These are phyloP conservation scores for Brettanomyces nanus DNA, from an alignment of 805 yeast genomes.

Conservation along the genomic window DNA sequence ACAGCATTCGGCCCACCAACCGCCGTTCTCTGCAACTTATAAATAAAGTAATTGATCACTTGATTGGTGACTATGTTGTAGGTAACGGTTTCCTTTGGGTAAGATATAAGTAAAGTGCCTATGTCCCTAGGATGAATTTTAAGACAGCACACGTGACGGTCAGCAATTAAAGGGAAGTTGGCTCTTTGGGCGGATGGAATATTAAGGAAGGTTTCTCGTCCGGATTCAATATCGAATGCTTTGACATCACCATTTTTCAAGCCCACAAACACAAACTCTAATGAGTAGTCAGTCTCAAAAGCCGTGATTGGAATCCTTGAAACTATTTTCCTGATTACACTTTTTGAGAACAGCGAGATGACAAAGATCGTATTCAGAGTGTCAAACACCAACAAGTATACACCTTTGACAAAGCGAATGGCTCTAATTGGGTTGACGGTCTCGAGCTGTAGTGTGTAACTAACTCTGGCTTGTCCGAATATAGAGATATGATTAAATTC, in stretches of 20 bases:
- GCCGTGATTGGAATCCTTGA: constrained; percentile 63
- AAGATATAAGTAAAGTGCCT: constrained; percentile 68
- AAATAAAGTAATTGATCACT: constrained; percentile 48
- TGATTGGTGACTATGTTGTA: constrained; percentile 59
- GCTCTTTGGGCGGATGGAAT: constrained; percentile 64
- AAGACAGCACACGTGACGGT: constrained; percentile 49
- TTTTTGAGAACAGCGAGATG: constrained; percentile 58
- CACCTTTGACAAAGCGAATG: constrained; percentile 67
- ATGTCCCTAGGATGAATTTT: constrained; percentile 87
- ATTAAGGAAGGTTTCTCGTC: constrained; percentile 52
- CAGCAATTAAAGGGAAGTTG: constrained; percentile 47
- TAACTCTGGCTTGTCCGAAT: constrained; percentile 78
- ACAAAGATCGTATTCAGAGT: constrained; percentile 53
- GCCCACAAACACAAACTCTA: constrained; percentile 84
- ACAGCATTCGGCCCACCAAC: constrained; percentile 56
- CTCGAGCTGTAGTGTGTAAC: constrained; percentile 50
- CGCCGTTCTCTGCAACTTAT: constrained; percentile 57
- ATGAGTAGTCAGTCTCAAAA: constrained; percentile 71
- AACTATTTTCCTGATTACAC: constrained; percentile 49
- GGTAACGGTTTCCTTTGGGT: constrained; percentile 57
- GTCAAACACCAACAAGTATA: constrained; percentile 71
- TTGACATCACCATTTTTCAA: constrained; percentile 63
- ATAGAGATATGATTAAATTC: constrained; percentile 63
- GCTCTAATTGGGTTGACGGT: constrained; percentile 42
- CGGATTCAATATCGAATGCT: constrained; percentile 77